Evolutionary conservation across 257 asterid species (phyloP).

Genomic region (Jacaranda mimosifolia): DNA sequence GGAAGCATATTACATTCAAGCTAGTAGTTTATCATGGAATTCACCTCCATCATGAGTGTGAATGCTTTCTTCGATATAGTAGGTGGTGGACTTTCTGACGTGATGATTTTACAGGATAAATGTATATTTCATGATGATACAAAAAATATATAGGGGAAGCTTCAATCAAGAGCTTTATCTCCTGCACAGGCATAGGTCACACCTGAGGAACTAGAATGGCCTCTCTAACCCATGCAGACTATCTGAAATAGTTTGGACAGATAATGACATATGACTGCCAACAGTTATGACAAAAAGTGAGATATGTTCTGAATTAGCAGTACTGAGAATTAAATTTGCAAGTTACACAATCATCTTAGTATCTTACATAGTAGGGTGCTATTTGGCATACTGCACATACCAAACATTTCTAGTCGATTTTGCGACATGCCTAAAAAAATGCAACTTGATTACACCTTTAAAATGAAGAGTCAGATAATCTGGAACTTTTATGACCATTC

Average conservation of each 20-base stretch:
- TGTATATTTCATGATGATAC: slow-evolving; percentile 12
- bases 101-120: slow-evolving; percentile 5
- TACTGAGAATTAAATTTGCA: not conserved
- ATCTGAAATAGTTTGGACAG: slow-evolving; percentile 3
- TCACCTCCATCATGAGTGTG: not conserved
- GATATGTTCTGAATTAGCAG: slow-evolving; percentile 1
- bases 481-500: not conserved
- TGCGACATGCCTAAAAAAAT: not conserved
- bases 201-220: not conserved
- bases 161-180: not conserved
- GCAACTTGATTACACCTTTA: not conserved
- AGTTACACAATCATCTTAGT: not conserved
- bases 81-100: not conserved
- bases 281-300: not conserved
- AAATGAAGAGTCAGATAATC: not conserved
- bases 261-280: slow-evolving; percentile 3
- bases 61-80: slow-evolving; percentile 1
- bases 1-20: not conserved
- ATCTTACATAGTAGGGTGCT: not conserved
- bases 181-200: not conserved
- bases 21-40: not conserved
- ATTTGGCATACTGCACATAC: slow-evolving; percentile 1
- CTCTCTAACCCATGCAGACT: slow-evolving; percentile 12
- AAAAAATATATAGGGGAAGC: not conserved
- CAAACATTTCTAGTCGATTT: not conserved